These are phyloP conservation scores for Dictyostelium firmibasis DNA, from an alignment of 78 protist species.

Conservation along the genomic window DNA sequence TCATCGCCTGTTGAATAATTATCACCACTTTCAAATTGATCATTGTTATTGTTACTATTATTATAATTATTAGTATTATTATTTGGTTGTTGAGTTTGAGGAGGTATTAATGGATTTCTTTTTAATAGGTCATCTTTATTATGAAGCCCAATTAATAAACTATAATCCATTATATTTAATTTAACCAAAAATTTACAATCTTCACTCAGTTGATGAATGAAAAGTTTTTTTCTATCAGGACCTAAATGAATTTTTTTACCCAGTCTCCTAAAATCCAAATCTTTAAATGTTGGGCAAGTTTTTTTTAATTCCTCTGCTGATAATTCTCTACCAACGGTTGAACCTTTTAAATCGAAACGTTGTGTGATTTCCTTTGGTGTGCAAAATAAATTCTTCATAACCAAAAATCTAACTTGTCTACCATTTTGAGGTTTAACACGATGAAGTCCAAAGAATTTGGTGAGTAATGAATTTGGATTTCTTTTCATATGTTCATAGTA, in stretches of 20 bases:
- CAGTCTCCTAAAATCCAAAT: conserved; percentile 62
- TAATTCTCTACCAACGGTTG: conserved; percentile 69
- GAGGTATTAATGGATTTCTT: neutral
- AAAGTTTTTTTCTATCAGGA: conserved; percentile 51
- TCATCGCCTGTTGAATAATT: conserved; percentile 49
- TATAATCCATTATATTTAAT: conserved; percentile 92
- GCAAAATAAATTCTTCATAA: conserved; percentile 93
- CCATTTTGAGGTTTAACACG: conserved; percentile 77
- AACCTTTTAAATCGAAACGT: conserved; percentile 93
- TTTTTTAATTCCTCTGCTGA: conserved; percentile 58
- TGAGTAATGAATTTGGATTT: conserved; percentile 89
- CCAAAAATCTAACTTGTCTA: conserved; percentile 88
- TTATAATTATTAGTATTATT: neutral
- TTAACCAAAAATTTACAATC: conserved; percentile 79
- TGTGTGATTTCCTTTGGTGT: conserved; percentile 82
- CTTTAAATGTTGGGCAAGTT: conserved; percentile 73
- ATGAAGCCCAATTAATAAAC: conserved; percentile 76
- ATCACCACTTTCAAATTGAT: neutral
- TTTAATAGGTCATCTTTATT: conserved; percentile 10
- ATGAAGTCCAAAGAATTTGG: conserved; percentile 93
- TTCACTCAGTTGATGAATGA: conserved; percentile 73
- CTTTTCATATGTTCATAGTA: conserved; percentile 90
- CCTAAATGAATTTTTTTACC: conserved; percentile 56
- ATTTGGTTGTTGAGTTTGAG: neutral
- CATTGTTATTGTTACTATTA: neutral